Conservation (phyloP, 805 yeast genomes). For the Kodamaea leandrae region DNA sequence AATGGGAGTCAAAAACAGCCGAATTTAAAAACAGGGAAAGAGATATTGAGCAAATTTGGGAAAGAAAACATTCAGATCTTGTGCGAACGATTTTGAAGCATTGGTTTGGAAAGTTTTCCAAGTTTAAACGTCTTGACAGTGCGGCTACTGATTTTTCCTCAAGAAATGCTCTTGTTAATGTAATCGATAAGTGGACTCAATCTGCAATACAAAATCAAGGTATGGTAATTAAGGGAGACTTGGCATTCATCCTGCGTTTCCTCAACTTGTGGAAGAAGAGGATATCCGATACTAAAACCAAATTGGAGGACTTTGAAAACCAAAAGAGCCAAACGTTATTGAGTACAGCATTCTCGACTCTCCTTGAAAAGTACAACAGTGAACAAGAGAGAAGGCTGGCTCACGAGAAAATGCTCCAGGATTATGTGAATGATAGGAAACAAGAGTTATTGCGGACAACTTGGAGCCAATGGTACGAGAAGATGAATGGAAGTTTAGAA, state of each 20-base stretch:
- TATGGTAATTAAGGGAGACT: not conserved
- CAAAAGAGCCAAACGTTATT: not conserved
- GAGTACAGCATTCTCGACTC: not conserved
- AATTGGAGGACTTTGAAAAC: not conserved
- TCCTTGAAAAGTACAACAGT: not conserved
- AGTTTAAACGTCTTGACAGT: conserved; percentile 3
- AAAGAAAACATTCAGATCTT: not conserved
- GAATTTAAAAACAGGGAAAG: not conserved
- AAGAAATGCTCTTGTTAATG: not conserved
- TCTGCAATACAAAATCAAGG: not conserved
- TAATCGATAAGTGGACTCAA: conserved; percentile 2
- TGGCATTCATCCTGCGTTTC: not conserved
- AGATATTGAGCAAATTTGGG: too few species aligned
- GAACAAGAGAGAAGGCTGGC: not conserved
- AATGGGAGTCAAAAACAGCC: too few species aligned
- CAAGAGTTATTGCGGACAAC: not conserved
- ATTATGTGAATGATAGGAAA: not conserved
- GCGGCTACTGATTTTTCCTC: conserved; percentile 6
- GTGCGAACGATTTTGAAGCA: not conserved
- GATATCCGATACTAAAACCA: not conserved
- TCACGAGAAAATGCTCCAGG: not conserved
- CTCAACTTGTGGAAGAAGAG: not conserved
- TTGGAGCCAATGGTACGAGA: conserved; percentile 5
- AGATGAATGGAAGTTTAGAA: conserved; percentile 2
- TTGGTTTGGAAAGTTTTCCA: conserved; percentile 2